Conservation (phyloP, 768 basidiomycete species). For the Astraeus odoratus region DNA sequence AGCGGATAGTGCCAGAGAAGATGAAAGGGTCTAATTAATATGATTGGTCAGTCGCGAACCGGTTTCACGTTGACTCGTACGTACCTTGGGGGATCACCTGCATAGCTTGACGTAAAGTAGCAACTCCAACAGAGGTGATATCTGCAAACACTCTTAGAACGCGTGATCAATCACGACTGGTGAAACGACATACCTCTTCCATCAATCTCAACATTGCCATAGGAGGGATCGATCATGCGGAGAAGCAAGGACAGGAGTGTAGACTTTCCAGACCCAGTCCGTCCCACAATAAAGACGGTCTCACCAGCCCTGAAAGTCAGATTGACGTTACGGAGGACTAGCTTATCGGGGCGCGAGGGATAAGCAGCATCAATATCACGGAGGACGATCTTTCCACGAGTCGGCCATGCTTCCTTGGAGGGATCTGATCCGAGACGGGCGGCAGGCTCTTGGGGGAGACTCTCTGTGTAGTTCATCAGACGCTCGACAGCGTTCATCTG, state of each 20-base stretch:
- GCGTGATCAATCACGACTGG: constrained; percentile 57
- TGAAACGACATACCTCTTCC: constrained; percentile 51
- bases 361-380: constrained; percentile 61
- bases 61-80: neutral
- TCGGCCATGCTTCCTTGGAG: constrained; percentile 15
- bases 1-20: constrained; percentile 26
- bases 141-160: constrained; percentile 71
- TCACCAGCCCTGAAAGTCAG: constrained; percentile 64
- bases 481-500: constrained; percentile 26
- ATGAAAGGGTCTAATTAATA: constrained; percentile 24
- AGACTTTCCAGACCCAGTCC: constrained; percentile 72
- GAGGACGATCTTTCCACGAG: constrained; percentile 58
- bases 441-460: constrained; percentile 19
- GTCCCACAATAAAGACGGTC: constrained; percentile 73
- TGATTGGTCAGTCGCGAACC: neutral
- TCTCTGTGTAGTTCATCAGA: constrained; percentile 19
- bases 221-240: constrained; percentile 67
- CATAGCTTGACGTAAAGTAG: constrained; percentile 22
- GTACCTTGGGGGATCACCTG: constrained; percentile 26
- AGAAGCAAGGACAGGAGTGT: constrained; percentile 61
- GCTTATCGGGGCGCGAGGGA: constrained; percentile 58
- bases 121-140: constrained; percentile 69
- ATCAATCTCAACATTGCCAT: constrained; percentile 74
- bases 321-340: constrained; percentile 51
- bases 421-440: constrained; percentile 17